These are phyloP conservation scores for Torulaspora delbrueckii DNA, from an alignment of 805 yeast genomes.

Conservation along the genomic window DNA sequence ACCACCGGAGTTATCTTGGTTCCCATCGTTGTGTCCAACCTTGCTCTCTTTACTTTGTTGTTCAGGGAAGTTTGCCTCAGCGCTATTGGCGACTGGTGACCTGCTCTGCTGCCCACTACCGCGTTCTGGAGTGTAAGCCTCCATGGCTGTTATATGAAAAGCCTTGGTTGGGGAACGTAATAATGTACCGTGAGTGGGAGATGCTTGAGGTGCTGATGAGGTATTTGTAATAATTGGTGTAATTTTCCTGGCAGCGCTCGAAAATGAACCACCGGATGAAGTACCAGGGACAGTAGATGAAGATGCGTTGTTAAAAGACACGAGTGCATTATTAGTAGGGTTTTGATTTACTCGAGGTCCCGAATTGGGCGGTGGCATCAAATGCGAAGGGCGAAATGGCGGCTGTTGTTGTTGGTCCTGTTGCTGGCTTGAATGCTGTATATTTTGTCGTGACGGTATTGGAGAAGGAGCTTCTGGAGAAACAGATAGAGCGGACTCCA, in stretches of 20 bases:
- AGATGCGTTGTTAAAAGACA: constrained; percentile 16
- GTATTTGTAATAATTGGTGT: constrained; percentile 16
- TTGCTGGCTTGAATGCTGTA: constrained; percentile 2
- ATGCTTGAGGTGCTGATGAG: constrained; percentile 20
- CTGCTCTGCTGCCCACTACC: constrained; percentile 35
- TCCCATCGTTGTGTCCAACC: constrained; percentile 6
- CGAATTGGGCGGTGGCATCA: constrained; percentile 16
- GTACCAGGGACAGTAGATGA: constrained; percentile 11
- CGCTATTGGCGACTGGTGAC: constrained; percentile 15
- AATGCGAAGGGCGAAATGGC: constrained; percentile 9
- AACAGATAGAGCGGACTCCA: constrained; percentile 2
- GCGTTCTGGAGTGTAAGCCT: constrained; percentile 62
- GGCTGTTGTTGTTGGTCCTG: constrained; percentile 5
- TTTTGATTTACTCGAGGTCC: constrained; percentile 9
- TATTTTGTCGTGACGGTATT: constrained; percentile 1
- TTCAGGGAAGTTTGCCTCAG: neutral
- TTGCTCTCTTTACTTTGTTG: constrained; percentile 12
- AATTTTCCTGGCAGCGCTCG: constrained; percentile 6
- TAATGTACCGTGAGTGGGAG: constrained; percentile 26
- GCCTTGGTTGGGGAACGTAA: constrained; percentile 40
- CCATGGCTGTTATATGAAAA: constrained; percentile 47
- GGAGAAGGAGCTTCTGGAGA: constrained; percentile 2
- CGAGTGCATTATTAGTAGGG: constrained; percentile 17
- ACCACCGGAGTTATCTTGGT: constrained; percentile 2
- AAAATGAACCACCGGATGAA: constrained; percentile 10